Conservation (phyloP, 176 grass and related monocot genomes). For the Oryza brachyantha region DNA sequence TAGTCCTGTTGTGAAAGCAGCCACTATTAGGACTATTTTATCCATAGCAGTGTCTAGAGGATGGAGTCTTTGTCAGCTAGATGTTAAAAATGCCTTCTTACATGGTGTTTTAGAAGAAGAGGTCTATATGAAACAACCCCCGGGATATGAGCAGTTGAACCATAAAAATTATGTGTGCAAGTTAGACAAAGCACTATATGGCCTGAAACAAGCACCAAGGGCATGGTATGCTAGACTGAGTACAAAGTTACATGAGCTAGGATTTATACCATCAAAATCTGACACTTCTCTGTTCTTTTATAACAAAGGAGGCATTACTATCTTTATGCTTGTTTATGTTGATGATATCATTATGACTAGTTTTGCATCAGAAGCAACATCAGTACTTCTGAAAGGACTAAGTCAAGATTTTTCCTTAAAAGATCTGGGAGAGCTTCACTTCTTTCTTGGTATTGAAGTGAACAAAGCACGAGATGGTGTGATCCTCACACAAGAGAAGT, state of each 20-base stretch:
- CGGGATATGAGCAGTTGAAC: background rate
- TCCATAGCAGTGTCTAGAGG: too few relatives aligned
- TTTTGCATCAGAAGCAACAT: background rate
- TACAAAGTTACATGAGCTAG: background rate
- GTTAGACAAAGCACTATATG: too few relatives aligned
- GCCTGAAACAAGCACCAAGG: background rate
- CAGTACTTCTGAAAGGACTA: background rate
- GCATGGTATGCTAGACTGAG: background rate
- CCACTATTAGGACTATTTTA: background rate
- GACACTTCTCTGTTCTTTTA: background rate
- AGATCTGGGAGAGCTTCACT: background rate
- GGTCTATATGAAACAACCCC: background rate
- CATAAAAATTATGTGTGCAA: background rate
- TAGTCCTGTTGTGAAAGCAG: background rate
- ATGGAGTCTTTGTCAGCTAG: too few relatives aligned
- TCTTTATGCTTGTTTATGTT: background rate
- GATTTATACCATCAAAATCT: too few relatives aligned
- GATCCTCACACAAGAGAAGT: background rate
- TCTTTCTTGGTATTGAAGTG: background rate
- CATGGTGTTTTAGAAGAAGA: background rate
- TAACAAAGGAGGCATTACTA: background rate
- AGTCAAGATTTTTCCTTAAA: background rate
- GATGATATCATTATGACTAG: background rate
- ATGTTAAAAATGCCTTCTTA: background rate
- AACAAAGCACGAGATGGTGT: rapidly evolving